Evolutionary conservation across 805 yeast genomes (phyloP).

Genomic region (Nakazawaea sp.): DNA sequence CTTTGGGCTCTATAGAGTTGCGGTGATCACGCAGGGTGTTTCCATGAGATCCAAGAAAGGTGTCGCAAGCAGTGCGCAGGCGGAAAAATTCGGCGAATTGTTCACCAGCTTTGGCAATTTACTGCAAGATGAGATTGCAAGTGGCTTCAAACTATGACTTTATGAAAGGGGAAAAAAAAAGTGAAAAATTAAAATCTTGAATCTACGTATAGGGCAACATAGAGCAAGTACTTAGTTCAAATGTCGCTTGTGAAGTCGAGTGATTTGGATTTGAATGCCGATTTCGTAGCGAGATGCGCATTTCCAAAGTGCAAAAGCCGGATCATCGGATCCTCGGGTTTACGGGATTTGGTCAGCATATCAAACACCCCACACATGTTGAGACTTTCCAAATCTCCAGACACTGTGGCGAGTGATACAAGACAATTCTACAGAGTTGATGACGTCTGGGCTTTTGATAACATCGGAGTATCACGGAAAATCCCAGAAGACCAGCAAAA

Average conservation of each 20-base stretch:
- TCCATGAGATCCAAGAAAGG: slow-evolving; percentile 48
- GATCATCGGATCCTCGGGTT: slow-evolving; percentile 2
- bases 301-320: slow-evolving; percentile 9
- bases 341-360: not conserved
- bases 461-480: slow-evolving; percentile 62
- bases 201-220: too few relatives aligned
- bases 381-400: slow-evolving; percentile 26
- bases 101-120: slow-evolving; percentile 12
- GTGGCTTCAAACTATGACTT: slow-evolving; percentile 1
- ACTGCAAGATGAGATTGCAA: slow-evolving; percentile 5
- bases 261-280: not conserved
- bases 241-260: slow-evolving; percentile 6
- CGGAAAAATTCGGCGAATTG: slow-evolving; percentile 10
- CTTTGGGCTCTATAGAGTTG: slow-evolving; percentile 46
- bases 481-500: slow-evolving; percentile 16
- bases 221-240: too few relatives aligned
- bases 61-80: slow-evolving; percentile 10
- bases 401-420: slow-evolving; percentile 16
- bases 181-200: too few relatives aligned
- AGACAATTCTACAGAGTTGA: slow-evolving; percentile 33
- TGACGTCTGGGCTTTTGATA: slow-evolving; percentile 77
- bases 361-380: slow-evolving; percentile 7
- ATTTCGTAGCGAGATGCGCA: slow-evolving; percentile 6
- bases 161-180: too few relatives aligned
- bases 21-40: slow-evolving; percentile 57